Evolutionary conservation across 2,329 filamentous ascomycete genomes (phyloP), one percentile per base, ranked within the genome.

Genomic region (Trichoderma brevicompactum): DNA sequence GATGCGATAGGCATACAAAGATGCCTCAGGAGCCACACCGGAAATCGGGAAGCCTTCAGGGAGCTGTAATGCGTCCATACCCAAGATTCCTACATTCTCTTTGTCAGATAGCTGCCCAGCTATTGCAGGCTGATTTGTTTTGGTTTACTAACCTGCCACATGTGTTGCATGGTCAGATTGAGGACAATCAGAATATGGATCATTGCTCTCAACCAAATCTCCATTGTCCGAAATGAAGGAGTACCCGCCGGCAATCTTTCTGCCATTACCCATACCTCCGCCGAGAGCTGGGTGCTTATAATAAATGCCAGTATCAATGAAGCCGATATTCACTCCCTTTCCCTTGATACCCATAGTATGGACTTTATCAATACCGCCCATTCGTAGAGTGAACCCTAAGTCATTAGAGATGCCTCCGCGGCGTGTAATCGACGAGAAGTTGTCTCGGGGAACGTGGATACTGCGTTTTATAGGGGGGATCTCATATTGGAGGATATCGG

Each of bases 241-340:
- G 41, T 58, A 58, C 17, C 54, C 54, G 0, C 54, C 54, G 1
- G n/a, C 54, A 36, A 58, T 44, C 12, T 58, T 58, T 5, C 46
- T 36, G 0, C 40, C 54, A 46, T 9, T n/a, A 8, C 54, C 54
- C 28, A 36, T 46, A 13, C 54, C 54, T 46, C 54, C 54, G 5
- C 54, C 54, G n/a, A 58, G 54, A 23, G 54, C 54, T 36, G 54
- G 54, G 12, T 58, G 54, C n/a, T 58, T 15, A 32, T 58, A 58
- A 46, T 58, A 58, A 58, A 58, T 19, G 4, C 54, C 54, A 19
- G 54, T 58, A 46, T 58, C 54, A 23, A 58, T 34, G n/a, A 58
- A 58, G 7, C 41, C 54, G 15, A 58, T 58, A 4, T 34, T 58
- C 7, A 58, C 32, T 15, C 54, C 54, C 28, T 58, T 23, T 2